Conservation (phyloP, 371 early-diverging fungal genomes). For the Globomyces sp. region DNA sequence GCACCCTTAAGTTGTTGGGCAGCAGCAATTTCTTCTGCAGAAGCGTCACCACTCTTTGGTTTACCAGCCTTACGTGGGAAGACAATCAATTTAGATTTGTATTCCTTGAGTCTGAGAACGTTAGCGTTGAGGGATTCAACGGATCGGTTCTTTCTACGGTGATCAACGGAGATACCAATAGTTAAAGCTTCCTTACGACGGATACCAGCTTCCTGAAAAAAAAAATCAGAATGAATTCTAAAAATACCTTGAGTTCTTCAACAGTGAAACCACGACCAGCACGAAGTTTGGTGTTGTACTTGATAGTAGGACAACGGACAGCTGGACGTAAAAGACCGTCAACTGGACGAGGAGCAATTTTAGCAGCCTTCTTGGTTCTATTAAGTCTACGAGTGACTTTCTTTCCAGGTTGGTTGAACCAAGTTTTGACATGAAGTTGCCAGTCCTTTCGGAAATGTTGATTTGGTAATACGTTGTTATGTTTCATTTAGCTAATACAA, state of each 20-base stretch:
- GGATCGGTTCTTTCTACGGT: conserved; percentile 97
- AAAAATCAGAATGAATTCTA: not conserved
- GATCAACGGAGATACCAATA: conserved; percentile 98
- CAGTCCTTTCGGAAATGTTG: conserved; percentile 99
- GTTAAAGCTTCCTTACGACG: conserved; percentile 91
- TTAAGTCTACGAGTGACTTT: conserved; percentile 87
- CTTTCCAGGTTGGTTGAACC: conserved; percentile 99
- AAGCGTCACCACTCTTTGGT: conserved; percentile 75
- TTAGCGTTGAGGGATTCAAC: conserved; percentile 94
- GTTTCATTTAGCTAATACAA: conserved; percentile 62
- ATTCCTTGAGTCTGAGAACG: conserved; percentile 96
- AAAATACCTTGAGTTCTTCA: conserved; percentile 91
- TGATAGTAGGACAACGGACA: conserved; percentile 96
- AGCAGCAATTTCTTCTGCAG: conserved; percentile 53
- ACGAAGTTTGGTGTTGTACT: conserved; percentile 99
- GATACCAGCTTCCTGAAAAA: conserved; percentile 76
- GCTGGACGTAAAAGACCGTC: conserved; percentile 98
- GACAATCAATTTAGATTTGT: conserved; percentile 90
- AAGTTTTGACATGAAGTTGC: conserved; percentile 96
- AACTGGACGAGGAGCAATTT: conserved; percentile 95
- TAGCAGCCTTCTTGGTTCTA: conserved; percentile 94
- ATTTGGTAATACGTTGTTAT: conserved; percentile 99
- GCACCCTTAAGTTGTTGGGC: conserved; percentile 74
- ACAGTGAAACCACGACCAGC: conserved; percentile 99
- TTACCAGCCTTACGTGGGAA: conserved; percentile 91